A percentile compares a stretch with the other conserved stretches of the same genome.
Evolutionary conservation across 495 filamentous ascomycete species (phyloP).

Genomic region (Penicillium nucicola): DNA sequence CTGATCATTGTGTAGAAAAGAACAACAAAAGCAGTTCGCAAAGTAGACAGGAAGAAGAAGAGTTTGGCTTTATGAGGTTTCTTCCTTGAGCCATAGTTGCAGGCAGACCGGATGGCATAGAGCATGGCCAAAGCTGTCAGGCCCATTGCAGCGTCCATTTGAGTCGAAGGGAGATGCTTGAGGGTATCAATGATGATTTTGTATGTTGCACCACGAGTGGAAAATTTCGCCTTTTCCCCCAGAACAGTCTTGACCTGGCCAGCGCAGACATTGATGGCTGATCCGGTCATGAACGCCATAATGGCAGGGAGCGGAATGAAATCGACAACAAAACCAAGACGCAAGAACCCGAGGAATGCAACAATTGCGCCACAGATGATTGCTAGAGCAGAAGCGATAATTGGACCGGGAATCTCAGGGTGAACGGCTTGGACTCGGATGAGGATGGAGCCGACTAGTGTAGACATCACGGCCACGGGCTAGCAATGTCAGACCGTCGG

Average conservation of each 20-base stretch:
- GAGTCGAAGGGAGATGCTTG: slow-evolving; percentile 63
- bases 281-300: slow-evolving; percentile 96
- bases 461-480: slow-evolving; percentile 94
- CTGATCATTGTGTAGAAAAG: slow-evolving; percentile 87
- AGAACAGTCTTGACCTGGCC: slow-evolving; percentile 81
- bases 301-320: slow-evolving; percentile 87
- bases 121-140: slow-evolving; percentile 74
- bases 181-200: slow-evolving; percentile 79
- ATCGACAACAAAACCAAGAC: slow-evolving; percentile 87
- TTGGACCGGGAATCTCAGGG: slow-evolving; percentile 54
- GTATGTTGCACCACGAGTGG: slow-evolving; percentile 73
- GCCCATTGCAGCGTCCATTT: slow-evolving; percentile 81
- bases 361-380: slow-evolving; percentile 77
- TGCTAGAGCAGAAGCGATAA: slow-evolving; percentile 74
- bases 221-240: slow-evolving; percentile 68
- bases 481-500: slow-evolving; percentile 26
- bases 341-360: slow-evolving; percentile 69
- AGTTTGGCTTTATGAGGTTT: slow-evolving; percentile 65
- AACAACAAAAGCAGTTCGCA: slow-evolving; percentile 86
- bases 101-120: slow-evolving; percentile 69
- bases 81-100: slow-evolving; percentile 59
- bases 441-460: slow-evolving; percentile 75
- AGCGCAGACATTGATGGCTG: slow-evolving; percentile 82
- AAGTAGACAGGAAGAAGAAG: slow-evolving; percentile 84
- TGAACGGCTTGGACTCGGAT: slow-evolving; percentile 46